Evolutionary conservation across 768 basidiomycete species (phyloP), one percentile per base, ranked within the genome.

Genomic region (Favolaschia claudopus): DNA sequence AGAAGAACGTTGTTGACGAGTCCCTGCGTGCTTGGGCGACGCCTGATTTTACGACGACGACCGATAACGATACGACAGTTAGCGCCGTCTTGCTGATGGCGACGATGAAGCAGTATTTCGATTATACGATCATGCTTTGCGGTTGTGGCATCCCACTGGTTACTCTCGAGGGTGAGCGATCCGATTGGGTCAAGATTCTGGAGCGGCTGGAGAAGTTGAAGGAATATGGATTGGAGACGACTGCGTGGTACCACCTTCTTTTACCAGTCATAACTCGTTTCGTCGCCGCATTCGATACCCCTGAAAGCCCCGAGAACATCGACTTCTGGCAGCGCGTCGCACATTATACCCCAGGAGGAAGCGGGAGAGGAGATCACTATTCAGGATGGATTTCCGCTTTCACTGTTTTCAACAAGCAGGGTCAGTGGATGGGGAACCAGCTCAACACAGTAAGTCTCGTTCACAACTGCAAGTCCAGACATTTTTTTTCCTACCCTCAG

Each of bases 21-120:
- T 50, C 58, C 0, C 65, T 82, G 2, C 65, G 70, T 31, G 66
- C 74, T 0, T 82, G 80, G 77, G 69, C 82, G 34, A 64, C 76
- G 19, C 81, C 80, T 5, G 48, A 70, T 25, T 82, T 83, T 61
- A 72, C 76, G 13, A 83, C 82, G 2, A 82, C 82, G 8, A 80
- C 77, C 1, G 17, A 24, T 5, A 70, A 69, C 31, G 82, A 82
- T 45, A 72, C 62, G 2, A 72, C 70, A 19, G 65, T 74, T 1
- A 76, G 70, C 28, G 72, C 78, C 10, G 72, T 79, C 29, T 66
- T 74, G 43, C 73, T 79, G 69, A 80, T 83, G 78, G 71, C 76
- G 4, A 75, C 72, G 19, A 58, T 79, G 66, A 76, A 79, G 55
- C 57, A 70, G 19, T 79, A 75, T 53, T 80, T 82, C 65, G 28